Evolutionary conservation across 1,284 basidiomycete genomes (phyloP).

Genomic region (Peniophora sp.): DNA sequence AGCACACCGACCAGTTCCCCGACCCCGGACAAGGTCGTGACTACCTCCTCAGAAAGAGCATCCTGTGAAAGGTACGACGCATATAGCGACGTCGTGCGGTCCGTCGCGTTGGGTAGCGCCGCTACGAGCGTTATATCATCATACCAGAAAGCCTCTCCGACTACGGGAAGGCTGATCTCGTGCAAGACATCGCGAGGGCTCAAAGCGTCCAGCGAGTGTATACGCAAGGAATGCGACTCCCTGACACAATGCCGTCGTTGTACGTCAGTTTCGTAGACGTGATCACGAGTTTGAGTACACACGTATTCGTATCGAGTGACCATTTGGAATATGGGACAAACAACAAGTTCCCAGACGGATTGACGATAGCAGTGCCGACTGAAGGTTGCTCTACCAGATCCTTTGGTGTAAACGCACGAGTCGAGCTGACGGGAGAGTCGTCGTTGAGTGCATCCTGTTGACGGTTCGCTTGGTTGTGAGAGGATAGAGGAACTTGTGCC

Average conservation of each 20-base stretch:
- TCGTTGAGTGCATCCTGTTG: no score
- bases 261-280: no score
- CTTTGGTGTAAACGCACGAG: no score
- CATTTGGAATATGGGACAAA: conserved; percentile 63
- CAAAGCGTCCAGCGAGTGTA: neutral
- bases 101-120: conserved; percentile 43
- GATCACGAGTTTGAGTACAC: conserved; percentile 32
- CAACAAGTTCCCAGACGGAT: conserved; percentile 54
- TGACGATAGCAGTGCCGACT: conserved; percentile 57
- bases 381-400: conserved; percentile 66
- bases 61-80: conserved; percentile 37
- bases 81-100: conserved; percentile 41
- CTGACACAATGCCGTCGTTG: no score
- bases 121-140: conserved; percentile 55
- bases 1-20: conserved; percentile 31
- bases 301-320: conserved; percentile 63
- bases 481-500: no score
- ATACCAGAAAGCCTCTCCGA: conserved; percentile 73
- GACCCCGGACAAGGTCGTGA: conserved; percentile 12
- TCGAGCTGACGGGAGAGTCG: no score
- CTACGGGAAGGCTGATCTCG: conserved; percentile 50
- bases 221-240: neutral
- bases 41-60: conserved; percentile 19
- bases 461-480: no score
- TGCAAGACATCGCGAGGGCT: neutral